These are phyloP conservation scores for Immersiporthe knoxdaviesiana DNA, from an alignment of 2,329 filamentous ascomycete genomes.

Conservation along the genomic window DNA sequence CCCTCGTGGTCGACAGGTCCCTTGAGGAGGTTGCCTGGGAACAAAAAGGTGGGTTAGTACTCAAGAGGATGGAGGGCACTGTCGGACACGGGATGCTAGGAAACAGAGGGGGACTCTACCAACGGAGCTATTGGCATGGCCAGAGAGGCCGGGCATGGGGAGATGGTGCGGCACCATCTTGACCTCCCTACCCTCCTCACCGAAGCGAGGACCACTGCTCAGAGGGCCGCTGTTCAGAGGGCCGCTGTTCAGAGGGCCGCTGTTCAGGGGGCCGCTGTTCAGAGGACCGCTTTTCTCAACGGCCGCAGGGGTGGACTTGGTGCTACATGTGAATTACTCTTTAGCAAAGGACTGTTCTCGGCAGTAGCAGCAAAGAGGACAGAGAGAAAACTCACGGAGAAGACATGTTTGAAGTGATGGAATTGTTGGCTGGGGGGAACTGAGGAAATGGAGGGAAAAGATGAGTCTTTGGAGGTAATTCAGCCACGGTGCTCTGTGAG, in stretches of 20 bases:
- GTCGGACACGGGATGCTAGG: neutral
- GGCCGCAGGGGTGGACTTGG: conserved; percentile 19
- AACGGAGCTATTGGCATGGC: conserved; percentile 12
- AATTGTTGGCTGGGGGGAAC: neutral
- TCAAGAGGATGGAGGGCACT: neutral
- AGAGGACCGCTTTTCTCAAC: neutral
- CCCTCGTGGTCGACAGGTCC: conserved; percentile 61
- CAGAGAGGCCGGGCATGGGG: conserved; percentile 19
- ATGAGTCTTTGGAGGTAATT: neutral
- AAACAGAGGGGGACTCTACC: conserved; percentile 14
- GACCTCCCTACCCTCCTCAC: neutral
- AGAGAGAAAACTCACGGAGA: conserved; percentile 21
- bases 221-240: conserved; percentile 23
- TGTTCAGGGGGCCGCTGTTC: conserved; percentile 16
- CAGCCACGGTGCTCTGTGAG: neutral
- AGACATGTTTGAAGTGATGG: conserved; percentile 21
- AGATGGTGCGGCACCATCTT: conserved; percentile 18
- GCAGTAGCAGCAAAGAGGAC: neutral
- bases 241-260: neutral
- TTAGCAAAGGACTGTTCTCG: neutral
- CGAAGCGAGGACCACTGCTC: conserved; percentile 22
- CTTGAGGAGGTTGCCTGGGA: conserved; percentile 57
- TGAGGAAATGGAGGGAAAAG: neutral
- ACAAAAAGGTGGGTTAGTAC: neutral
- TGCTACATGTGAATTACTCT: conserved; percentile 2